Conservation (phyloP, 1,284 basidiomycete species). For the Moesziomyces sp. region DNA sequence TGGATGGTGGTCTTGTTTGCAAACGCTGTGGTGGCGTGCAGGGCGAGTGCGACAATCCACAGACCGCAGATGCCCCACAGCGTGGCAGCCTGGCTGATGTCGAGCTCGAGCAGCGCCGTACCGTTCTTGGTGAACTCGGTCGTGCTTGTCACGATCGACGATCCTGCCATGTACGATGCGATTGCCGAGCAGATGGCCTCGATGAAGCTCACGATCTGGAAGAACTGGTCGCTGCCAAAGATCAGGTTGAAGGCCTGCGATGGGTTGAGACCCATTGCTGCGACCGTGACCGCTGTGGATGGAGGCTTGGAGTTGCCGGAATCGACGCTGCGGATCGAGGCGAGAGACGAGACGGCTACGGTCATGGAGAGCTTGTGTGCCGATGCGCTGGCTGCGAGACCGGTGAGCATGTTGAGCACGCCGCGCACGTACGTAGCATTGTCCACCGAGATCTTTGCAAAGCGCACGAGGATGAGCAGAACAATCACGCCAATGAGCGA, state of each 20-base stretch:
- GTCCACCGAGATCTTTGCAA: conserved; percentile 27
- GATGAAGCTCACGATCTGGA: conserved; percentile 41
- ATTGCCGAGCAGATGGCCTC: conserved; percentile 45
- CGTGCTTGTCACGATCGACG: conserved; percentile 20
- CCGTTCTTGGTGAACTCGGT: conserved; percentile 23
- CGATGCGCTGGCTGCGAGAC: conserved; percentile 33
- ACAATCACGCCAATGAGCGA: conserved; percentile 40
- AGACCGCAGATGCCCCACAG: conserved; percentile 47
- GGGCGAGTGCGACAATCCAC: conserved; percentile 32
- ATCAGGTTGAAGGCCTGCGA: conserved; percentile 42
- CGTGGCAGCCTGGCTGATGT: conserved; percentile 43
- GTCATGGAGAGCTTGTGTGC: conserved; percentile 50
- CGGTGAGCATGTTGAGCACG: conserved; percentile 48
- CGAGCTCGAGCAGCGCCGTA: conserved; percentile 25
- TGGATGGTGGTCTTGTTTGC: conserved; percentile 41
- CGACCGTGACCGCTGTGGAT: conserved; percentile 20
- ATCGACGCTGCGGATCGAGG: conserved; percentile 10
- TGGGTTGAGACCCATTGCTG: conserved; percentile 30
- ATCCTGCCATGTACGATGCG: conserved; percentile 42
- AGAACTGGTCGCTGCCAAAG: conserved; percentile 45
- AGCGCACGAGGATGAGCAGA: conserved; percentile 38
- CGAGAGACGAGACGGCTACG: conserved; percentile 34
- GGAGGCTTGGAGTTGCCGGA: conserved; percentile 19
- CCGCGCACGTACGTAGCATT: conserved; percentile 46
- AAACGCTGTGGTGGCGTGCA: conserved; percentile 42